A percentile compares a stretch with the other conserved stretches of the same genome.
Conservation (phyloP, 495 filamentous ascomycete genomes). For the Monascus purpureus region DNA sequence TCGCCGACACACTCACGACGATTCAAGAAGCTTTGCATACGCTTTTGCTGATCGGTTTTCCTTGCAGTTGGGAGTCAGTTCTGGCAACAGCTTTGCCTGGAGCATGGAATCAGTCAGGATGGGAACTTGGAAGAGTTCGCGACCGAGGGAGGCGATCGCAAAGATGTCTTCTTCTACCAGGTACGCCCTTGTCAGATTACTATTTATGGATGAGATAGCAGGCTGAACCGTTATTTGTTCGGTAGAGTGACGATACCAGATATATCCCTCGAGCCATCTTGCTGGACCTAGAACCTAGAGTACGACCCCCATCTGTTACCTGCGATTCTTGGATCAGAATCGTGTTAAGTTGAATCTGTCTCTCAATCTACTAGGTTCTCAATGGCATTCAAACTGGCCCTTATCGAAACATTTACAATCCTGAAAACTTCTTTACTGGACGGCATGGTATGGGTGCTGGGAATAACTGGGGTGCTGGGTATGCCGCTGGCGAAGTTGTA, state of each 20-base stretch:
- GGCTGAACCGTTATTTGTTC: slow-evolving; percentile 1
- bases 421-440: slow-evolving; percentile 93
- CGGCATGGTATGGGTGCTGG: slow-evolving; percentile 85
- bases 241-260: slow-evolving; percentile 79
- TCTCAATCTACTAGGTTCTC: slow-evolving; percentile 47
- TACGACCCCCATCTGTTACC: slow-evolving; percentile 28
- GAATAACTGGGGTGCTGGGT: slow-evolving; percentile 96
- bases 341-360: neutral
- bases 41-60: slow-evolving; percentile 8
- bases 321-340: too few relatives aligned
- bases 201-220: neutral
- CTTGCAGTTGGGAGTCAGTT: slow-evolving; percentile 75
- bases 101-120: slow-evolving; percentile 95
- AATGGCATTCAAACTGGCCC: slow-evolving; percentile 81
- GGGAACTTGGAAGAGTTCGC: slow-evolving; percentile 93
- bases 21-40: too few relatives aligned
- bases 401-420: slow-evolving; percentile 98
- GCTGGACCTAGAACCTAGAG: slow-evolving; percentile 85
- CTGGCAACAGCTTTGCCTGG: slow-evolving; percentile 94
- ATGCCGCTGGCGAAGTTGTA: slow-evolving; percentile 78
- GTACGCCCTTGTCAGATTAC: slow-evolving; percentile 13
- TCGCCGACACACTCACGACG: too few relatives aligned
- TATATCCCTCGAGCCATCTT: slow-evolving; percentile 96
- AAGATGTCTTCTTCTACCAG: slow-evolving; percentile 99
- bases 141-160: slow-evolving; percentile 90